Percentiles rank a stretch among this genome's conserved stretches.
phyloP scores from a whole-genome alignment of 176 grass and related monocot species.

The Aegilops umbellulata region DNA sequence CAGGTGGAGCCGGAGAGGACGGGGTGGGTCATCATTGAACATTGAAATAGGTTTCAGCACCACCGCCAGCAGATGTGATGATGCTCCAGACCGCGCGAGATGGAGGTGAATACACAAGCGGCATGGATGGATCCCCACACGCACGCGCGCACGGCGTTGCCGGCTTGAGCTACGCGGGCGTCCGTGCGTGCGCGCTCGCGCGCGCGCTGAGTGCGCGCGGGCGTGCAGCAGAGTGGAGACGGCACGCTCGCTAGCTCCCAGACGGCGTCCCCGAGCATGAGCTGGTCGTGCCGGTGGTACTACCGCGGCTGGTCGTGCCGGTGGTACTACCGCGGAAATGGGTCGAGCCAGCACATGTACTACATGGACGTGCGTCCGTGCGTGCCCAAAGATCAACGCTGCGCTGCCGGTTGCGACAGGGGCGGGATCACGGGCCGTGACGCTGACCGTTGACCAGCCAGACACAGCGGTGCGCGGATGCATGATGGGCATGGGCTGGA shows the following conservation, averaged over 20 bases:
- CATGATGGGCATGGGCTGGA: neutral
- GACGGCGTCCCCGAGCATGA: neutral
- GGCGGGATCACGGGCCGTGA: neutral
- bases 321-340: neutral
- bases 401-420: neutral
- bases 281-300: no score
- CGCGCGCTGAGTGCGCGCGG: neutral
- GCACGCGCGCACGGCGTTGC: neutral
- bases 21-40: neutral
- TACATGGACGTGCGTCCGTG: neutral
- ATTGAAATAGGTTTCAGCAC: neutral
- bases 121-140: no score
- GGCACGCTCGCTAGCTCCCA: neutral
- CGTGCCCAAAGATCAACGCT: neutral
- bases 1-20: neutral
- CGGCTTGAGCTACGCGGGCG: neutral
- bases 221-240: neutral
- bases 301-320: neutral
- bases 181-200: no score
- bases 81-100: neutral
- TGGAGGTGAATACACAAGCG: neutral
- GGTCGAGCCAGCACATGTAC: neutral
- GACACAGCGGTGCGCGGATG: neutral
- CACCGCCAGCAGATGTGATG: neutral
- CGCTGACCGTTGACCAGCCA: constrained; percentile 27